A percentile compares a stretch with the other conserved stretches of the same genome.
phyloP scores from a whole-genome alignment of 257 asterid genomes.

The Plantago ovata region DNA sequence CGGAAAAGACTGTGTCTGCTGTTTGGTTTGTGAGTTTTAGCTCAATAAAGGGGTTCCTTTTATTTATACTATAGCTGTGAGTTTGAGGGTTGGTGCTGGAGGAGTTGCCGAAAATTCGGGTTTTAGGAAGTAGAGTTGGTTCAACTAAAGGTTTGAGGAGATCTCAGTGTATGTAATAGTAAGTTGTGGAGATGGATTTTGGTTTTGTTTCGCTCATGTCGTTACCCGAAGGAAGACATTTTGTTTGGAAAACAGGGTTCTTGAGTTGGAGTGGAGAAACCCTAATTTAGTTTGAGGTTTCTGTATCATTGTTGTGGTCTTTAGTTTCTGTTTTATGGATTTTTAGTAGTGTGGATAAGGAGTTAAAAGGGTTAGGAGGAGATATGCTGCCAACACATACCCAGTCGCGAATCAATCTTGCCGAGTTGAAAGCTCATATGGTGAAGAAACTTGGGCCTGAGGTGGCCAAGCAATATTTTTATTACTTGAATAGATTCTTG shows the following conservation, averaged over 20 bases:
- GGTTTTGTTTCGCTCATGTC: constrained; percentile 33
- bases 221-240: constrained; percentile 34
- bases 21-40: constrained; percentile 29
- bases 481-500: constrained; percentile 64
- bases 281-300: constrained; percentile 41
- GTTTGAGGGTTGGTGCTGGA: constrained; percentile 21
- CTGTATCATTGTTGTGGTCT: constrained; percentile 29
- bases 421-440: constrained; percentile 67
- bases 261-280: constrained; percentile 45
- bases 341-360: constrained; percentile 34
- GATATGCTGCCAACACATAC: constrained; percentile 80
- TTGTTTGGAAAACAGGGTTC: constrained; percentile 44
- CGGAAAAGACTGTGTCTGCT: constrained; percentile 34
- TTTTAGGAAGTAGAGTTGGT: constrained; percentile 70
- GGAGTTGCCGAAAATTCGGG: constrained; percentile 37
- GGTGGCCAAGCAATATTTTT: constrained; percentile 71
- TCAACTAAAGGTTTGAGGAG: constrained; percentile 50
- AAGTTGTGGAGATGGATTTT: constrained; percentile 48
- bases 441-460: constrained; percentile 75
- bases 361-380: constrained; percentile 18
- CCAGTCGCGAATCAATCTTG: constrained; percentile 70
- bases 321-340: constrained; percentile 40
- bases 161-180: constrained; percentile 38
- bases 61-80: constrained; percentile 23
- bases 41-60: constrained; percentile 25